These are phyloP conservation scores for Phytophthora colocasiae DNA, from an alignment of 352 stramenopile species.

Conservation along the genomic window DNA sequence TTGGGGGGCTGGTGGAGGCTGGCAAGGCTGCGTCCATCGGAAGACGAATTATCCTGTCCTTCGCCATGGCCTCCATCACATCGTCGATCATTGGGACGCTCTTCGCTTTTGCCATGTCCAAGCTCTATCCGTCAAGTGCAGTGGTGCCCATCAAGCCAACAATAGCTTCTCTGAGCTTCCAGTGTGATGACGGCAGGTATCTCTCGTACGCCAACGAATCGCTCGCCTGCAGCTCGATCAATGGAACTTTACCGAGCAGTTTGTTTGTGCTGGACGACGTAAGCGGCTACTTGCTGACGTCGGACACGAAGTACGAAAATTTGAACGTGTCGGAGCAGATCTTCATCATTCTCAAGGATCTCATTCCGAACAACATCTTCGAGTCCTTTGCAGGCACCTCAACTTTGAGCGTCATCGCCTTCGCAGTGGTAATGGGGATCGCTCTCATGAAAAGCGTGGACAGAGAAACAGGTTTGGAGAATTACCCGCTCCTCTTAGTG, in stretches of 20 bases:
- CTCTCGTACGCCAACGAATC: constrained; percentile 47
- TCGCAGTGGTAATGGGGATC: constrained; percentile 72
- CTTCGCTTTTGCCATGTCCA: constrained; percentile 56
- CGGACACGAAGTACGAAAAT: constrained; percentile 44
- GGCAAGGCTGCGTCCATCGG: constrained; percentile 65
- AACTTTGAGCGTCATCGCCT: constrained; percentile 79
- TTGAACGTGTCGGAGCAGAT: constrained; percentile 75
- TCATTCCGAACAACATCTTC: constrained; percentile 81
- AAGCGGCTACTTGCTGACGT: constrained; percentile 47
- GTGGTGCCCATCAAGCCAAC: constrained; percentile 32
- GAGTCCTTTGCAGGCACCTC: constrained; percentile 59
- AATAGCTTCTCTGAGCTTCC: constrained; percentile 44
- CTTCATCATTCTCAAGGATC: constrained; percentile 66
- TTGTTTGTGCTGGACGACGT: constrained; percentile 70
- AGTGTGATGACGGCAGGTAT: constrained; percentile 55
- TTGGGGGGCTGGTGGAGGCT: constrained; percentile 62
- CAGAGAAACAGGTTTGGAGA: constrained; percentile 53
- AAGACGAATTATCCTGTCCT: constrained; percentile 55
- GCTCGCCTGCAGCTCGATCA: constrained; percentile 51
- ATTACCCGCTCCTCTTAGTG: constrained; percentile 76
- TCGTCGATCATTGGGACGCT: constrained; percentile 53
- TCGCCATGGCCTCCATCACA: constrained; percentile 50
- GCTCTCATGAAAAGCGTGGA: constrained; percentile 71
- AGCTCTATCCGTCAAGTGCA: constrained; percentile 38
- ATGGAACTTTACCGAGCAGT: constrained; percentile 32